These are phyloP conservation scores for Bothriochloa decipiens DNA, from an alignment of 176 grass and related monocot genomes.

Conservation along the genomic window DNA sequence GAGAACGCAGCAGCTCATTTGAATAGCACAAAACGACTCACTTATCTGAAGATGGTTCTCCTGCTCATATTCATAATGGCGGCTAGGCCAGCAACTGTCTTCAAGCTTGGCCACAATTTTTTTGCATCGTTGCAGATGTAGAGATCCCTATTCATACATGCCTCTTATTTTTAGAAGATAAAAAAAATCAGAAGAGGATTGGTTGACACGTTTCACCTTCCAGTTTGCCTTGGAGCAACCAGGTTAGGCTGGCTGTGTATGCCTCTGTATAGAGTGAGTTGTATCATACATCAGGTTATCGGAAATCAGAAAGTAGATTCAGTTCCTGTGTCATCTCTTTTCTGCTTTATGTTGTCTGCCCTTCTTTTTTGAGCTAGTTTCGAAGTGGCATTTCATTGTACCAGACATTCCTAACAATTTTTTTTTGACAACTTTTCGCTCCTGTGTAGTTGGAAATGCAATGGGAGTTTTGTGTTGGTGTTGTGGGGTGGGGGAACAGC, in stretches of 20 bases:
- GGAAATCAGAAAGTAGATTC: slow-evolving; percentile 45
- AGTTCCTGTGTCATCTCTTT: neutral
- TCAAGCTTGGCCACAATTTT: slow-evolving; percentile 36
- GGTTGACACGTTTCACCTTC: slow-evolving; percentile 38
- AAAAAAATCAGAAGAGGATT: slow-evolving; percentile 5
- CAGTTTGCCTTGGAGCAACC: slow-evolving; percentile 45
- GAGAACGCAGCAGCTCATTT: slow-evolving; percentile 27
- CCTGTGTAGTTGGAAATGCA: slow-evolving; percentile 12
- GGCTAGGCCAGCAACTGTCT: slow-evolving; percentile 33
- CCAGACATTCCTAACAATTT: neutral
- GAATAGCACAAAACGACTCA: slow-evolving; percentile 28
- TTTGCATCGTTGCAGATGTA: slow-evolving; percentile 46
- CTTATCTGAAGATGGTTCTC: slow-evolving; percentile 37
- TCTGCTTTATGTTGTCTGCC: neutral
- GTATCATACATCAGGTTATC: slow-evolving; percentile 40
- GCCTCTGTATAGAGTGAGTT: slow-evolving; percentile 57
- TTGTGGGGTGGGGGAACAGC: neutral
- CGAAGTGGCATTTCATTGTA: slow-evolving; percentile 20
- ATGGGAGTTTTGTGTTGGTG: neutral
- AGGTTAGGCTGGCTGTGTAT: slow-evolving; percentile 45
- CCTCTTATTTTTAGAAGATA: neutral
- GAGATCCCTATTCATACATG: slow-evolving; percentile 48
- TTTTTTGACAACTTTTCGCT: neutral
- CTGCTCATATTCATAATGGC: slow-evolving; percentile 37
- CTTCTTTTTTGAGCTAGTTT: slow-evolving; percentile 11